Evolutionary conservation across 371 early-diverging fungal species (phyloP).

Genomic region (Ordospora pajunii): DNA sequence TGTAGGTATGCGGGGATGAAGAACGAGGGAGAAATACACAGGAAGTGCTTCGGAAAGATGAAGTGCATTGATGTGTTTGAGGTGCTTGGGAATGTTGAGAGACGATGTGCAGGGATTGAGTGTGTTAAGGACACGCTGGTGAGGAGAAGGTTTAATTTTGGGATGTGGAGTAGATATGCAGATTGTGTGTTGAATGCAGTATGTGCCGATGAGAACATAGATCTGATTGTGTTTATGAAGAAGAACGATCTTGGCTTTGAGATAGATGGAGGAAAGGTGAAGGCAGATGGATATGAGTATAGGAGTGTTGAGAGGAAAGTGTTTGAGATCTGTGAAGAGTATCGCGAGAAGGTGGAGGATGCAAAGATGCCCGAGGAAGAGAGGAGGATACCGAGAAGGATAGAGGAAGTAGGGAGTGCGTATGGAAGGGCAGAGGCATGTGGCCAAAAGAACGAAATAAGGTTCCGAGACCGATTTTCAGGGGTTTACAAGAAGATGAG

Average conservation of each 20-base stretch:
- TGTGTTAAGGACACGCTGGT: neutral
- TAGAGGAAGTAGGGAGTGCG: neutral
- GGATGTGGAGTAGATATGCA: constrained; percentile 8
- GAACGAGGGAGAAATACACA: constrained; percentile 25
- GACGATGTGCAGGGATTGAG: neutral
- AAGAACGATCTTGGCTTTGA: constrained; percentile 28
- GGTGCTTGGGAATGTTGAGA: neutral
- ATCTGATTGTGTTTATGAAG: constrained; percentile 22
- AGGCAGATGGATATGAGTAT: constrained; percentile 1
- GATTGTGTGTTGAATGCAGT: neutral
- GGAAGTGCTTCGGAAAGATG: constrained; percentile 14
- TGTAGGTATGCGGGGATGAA: neutral
- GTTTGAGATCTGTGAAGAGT: constrained; percentile 28
- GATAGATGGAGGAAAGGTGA: constrained; percentile 1
- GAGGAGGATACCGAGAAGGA: neutral
- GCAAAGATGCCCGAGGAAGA: neutral
- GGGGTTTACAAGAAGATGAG: constrained; percentile 4
- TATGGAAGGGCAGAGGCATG: neutral
- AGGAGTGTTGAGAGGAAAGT: constrained; percentile 14
- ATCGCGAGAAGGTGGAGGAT: neutral
- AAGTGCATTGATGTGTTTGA: neutral
- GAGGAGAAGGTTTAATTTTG: neutral
- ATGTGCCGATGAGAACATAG: neutral
- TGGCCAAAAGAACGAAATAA: neutral
- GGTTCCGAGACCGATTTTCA: constrained; percentile 28